Base-by-base conservation (phyloP, 2,329 filamentous ascomycete species). In the Mariannaea sp. region DNA sequence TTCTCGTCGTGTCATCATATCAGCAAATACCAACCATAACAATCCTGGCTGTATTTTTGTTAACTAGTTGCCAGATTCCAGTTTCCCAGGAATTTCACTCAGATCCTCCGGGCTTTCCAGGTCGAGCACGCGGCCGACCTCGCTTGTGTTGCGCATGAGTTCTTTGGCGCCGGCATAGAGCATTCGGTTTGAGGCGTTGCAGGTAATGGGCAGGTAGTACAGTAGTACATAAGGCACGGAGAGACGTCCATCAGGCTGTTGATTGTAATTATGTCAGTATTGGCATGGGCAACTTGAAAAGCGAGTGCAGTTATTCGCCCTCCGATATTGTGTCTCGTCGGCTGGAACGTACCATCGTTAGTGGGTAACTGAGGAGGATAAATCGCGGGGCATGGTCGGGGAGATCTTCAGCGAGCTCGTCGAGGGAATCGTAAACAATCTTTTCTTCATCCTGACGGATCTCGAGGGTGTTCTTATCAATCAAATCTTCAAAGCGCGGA, bases 81-180 rank as follows among this genome's bases (percentile, higher is more conserved):
- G 72, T 74, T 84, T 88, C 60, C 82, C 77, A 52, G 92, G 89
- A 58, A 97, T 85, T n/a, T 88, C 86, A 60, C 89, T 85, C 63
- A 97, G 70, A 49, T 97, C 93, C 49, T 96, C 91, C 3, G 83
- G 81, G 16, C 83, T 86, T 63, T 89, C 85, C 42, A 97, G 85
- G 72, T 97, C 93, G 57, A 99, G 83, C 20, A 97, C 87, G 62
- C 84, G 85, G 48, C 88, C 87, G n/a, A 92, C 92, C 76, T 97
- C 92, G 54, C 90, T 90, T 49, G 90, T 95, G 69, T 90, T 96
- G 60, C 92, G 85, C 88, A 97, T 92, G 71, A 97, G 75, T 76
- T 99, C 94, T 75, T 97, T 96, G 36, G 94, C 94, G 32, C 92
- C 89, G 24, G 94, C 94, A 71, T 97, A 99, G 70, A 94, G 78